Percentiles rank a stretch among this genome's conserved stretches.
phyloP scores from a whole-genome alignment of 2,329 filamentous ascomycete species.

The Tolypocladium nubicola region DNA sequence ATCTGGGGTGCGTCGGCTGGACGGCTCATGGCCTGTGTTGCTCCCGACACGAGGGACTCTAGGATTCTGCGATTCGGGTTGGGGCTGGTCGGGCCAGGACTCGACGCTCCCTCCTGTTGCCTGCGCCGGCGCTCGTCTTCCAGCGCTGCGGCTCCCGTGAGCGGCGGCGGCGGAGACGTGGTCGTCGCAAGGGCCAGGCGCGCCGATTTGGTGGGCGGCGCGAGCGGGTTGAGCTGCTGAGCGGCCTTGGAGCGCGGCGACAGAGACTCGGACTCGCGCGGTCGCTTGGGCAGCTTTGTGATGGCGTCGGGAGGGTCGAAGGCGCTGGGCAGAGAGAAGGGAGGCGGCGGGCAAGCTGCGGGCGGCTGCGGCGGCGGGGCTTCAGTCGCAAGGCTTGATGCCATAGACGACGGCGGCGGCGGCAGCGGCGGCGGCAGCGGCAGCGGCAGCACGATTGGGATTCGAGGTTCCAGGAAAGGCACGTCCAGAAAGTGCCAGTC shows the following conservation, averaged over 20 bases:
- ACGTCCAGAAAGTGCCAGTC: constrained; percentile 3
- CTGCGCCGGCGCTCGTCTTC: constrained; percentile 41
- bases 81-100: constrained; percentile 35
- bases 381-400: constrained; percentile 44
- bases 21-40: constrained; percentile 42
- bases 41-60: constrained; percentile 42
- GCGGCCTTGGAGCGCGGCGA: constrained; percentile 21
- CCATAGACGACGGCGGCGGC: constrained; percentile 31
- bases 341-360: constrained; percentile 22
- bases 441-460: not conserved
- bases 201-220: constrained; percentile 44
- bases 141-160: constrained; percentile 43
- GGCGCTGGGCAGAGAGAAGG: constrained; percentile 20
- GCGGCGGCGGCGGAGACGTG: constrained; percentile 31
- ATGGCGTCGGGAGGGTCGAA: constrained; percentile 27
- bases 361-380: constrained; percentile 22
- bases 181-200: constrained; percentile 34
- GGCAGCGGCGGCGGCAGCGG: constrained; percentile 12
- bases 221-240: constrained; percentile 23
- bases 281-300: constrained; percentile 31
- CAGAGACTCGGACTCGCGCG: constrained; percentile 35
- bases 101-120: constrained; percentile 23
- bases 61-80: constrained; percentile 44
- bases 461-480: constrained; percentile 1
- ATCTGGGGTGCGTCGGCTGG: constrained; percentile 39